A percentile compares a stretch with the other conserved stretches of the same genome.
Evolutionary conservation across 768 basidiomycete species (phyloP).

Genomic region (Podaxis pistillaris): DNA sequence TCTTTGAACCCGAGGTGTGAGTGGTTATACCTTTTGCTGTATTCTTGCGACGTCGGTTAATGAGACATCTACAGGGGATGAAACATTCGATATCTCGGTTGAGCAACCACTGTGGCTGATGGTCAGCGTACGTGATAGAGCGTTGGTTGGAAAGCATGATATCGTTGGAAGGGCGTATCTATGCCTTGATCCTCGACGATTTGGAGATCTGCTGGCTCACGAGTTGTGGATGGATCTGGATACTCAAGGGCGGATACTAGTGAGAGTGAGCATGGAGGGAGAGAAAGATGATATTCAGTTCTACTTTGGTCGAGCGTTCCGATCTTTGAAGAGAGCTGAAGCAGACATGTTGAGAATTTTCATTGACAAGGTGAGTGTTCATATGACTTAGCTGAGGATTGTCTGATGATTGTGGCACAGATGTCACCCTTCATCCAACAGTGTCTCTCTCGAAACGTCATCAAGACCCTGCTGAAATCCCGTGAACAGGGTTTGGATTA

Average conservation of each 20-base stretch:
- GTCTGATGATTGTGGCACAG: conserved; percentile 36
- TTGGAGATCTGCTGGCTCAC: conserved; percentile 85
- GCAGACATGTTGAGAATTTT: conserved; percentile 95
- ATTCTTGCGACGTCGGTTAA: not conserved
- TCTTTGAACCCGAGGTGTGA: conserved; percentile 85
- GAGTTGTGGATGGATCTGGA: conserved; percentile 94
- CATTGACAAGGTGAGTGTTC: conserved; percentile 82
- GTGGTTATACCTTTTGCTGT: conserved; percentile 27
- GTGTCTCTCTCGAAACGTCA: conserved; percentile 71
- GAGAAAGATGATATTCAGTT: conserved; percentile 98
- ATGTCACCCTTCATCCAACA: conserved; percentile 94
- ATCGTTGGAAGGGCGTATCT: conserved; percentile 89
- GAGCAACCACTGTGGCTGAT: conserved; percentile 94
- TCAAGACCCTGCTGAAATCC: conserved; percentile 77
- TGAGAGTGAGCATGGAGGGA: conserved; percentile 96
- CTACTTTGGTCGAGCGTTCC: conserved; percentile 95
- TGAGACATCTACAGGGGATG: conserved; percentile 70
- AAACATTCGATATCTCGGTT: conserved; percentile 93
- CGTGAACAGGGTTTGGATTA: conserved; percentile 66
- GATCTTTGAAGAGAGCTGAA: conserved; percentile 89
- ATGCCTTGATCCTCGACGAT: conserved; percentile 86
- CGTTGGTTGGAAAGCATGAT: conserved; percentile 89
- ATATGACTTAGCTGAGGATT: not conserved
- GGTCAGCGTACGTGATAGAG: conserved; percentile 90
- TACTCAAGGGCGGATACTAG: conserved; percentile 76